Evolutionary conservation across 768 basidiomycete genomes (phyloP), one percentile per base, ranked within the genome.

Genomic region (Strobilomyces confusus): DNA sequence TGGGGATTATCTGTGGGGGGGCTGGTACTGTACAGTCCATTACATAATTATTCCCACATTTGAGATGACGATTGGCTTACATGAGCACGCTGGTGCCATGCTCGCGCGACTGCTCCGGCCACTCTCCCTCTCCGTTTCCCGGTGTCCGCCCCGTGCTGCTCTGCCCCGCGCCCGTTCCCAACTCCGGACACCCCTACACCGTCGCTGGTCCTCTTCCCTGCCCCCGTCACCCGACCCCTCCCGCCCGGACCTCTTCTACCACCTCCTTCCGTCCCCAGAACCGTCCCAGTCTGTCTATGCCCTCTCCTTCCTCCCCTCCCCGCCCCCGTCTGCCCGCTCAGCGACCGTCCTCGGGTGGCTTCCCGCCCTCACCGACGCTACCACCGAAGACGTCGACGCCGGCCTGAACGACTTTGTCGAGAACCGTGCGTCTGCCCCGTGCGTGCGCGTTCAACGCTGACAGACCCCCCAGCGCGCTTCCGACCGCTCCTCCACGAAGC

Each of bases 171-270:
- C 20, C 7, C 33, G 29, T 23, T 32, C 26, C n/a, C 59, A 44
- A 1, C n/a, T 41, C 51, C 56, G 49, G 44, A 44, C 45, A 54
- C 51, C 49, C 44, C 41, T 49, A n/a, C 56, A 13, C 9, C 34
- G 44, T 13, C 58, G 48, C 5, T 57, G 48, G 57, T 57, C 48
- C 23, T 68, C 62, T 22, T 61, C 63, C 7, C 55, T 55, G 36
- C 14, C 58, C 22, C 43, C 67, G 26, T 63, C 69, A 46, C 54
- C 77, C 9, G 87, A 89, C 64, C 80, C 86, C 1, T 72, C 75
- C 47, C 78, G 87, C 13, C 77, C 83, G 17, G 84, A 82, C 64
- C 67, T 91, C 2, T 89, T 80, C 63, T 90, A 89, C 70, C 87
- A 90, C 64, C 71, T 82, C 37, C 64, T 84, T 20, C 62, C 77